Evolutionary conservation across 2,329 filamentous ascomycete species (phyloP).

Genomic region (Venturia oleaginea): DNA sequence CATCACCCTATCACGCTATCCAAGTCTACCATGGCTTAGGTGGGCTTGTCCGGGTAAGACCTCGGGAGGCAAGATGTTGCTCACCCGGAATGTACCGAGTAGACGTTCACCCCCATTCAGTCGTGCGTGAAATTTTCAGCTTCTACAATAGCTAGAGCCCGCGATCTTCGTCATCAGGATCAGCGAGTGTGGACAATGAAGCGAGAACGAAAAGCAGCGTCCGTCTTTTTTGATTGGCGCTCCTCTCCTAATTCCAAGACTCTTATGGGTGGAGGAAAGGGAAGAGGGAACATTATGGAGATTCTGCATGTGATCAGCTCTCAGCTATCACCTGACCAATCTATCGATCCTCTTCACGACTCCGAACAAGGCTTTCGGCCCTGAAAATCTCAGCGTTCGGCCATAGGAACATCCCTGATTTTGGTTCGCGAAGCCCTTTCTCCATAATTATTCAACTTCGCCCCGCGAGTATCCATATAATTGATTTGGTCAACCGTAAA

Average conservation of each 20-base stretch:
- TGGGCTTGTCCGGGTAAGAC: background rate
- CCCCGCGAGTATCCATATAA: too few species aligned
- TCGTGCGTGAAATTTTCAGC: conserved; percentile 19
- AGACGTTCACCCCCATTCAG: background rate
- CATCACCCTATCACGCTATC: background rate
- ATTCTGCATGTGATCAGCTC: background rate
- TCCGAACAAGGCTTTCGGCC: background rate
- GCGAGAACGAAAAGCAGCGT: conserved; percentile 32
- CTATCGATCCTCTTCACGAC: background rate
- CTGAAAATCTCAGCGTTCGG: background rate
- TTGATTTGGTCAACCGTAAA: background rate
- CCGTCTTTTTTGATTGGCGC: background rate
- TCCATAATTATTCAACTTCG: background rate
- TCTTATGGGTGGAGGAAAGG: conserved; percentile 5
- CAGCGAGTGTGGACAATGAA: conserved; percentile 50
- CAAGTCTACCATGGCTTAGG: background rate
- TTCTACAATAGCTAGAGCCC: conserved; percentile 49
- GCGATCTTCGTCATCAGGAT: conserved; percentile 42
- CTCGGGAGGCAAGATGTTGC: background rate
- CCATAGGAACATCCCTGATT: background rate
- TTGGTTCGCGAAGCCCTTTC: background rate
- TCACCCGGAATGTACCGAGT: background rate
- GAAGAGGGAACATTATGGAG: background rate
- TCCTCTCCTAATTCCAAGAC: conserved; percentile 1
- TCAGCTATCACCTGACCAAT: background rate